These are phyloP conservation scores for Litsea cubeba DNA, from an alignment of 164 flowering plant species.

Conservation along the genomic window DNA sequence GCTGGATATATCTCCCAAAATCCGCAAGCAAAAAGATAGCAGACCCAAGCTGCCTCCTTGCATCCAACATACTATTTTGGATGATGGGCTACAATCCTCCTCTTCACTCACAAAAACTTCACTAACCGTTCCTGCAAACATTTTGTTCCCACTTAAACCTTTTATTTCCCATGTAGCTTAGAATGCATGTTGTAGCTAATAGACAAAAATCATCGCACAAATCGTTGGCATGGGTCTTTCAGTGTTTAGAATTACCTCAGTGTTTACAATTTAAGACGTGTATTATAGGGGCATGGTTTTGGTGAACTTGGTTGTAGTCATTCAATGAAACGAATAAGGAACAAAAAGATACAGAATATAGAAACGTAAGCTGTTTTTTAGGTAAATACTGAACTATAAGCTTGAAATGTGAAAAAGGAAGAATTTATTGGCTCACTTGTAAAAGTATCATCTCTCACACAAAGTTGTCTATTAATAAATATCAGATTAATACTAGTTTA, in stretches of 20 bases:
- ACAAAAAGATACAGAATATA: too few relatives aligned
- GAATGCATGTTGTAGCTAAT: constrained; percentile 77
- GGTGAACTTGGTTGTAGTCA: too few relatives aligned
- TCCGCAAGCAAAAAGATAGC: constrained; percentile 92
- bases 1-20: constrained; percentile 72
- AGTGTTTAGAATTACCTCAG: not conserved
- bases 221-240: constrained; percentile 14
- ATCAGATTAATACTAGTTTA: too few relatives aligned
- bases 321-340: too few relatives aligned
- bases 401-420: too few relatives aligned
- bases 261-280: too few relatives aligned
- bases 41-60: constrained; percentile 58
- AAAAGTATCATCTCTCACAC: too few relatives aligned
- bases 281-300: too few relatives aligned
- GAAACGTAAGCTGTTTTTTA: too few relatives aligned
- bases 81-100: constrained; percentile 86
- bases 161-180: constrained; percentile 42
- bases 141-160: constrained; percentile 44
- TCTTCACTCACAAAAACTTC: constrained; percentile 42
- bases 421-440: too few relatives aligned
- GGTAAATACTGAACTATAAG: too few relatives aligned
- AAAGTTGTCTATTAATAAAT: too few relatives aligned
- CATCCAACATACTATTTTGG: constrained; percentile 80
- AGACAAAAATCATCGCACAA: constrained; percentile 88
- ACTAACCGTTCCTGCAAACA: constrained; percentile 70